These are phyloP conservation scores for Bremia lactucae DNA, from an alignment of 352 stramenopile species.

Conservation along the genomic window DNA sequence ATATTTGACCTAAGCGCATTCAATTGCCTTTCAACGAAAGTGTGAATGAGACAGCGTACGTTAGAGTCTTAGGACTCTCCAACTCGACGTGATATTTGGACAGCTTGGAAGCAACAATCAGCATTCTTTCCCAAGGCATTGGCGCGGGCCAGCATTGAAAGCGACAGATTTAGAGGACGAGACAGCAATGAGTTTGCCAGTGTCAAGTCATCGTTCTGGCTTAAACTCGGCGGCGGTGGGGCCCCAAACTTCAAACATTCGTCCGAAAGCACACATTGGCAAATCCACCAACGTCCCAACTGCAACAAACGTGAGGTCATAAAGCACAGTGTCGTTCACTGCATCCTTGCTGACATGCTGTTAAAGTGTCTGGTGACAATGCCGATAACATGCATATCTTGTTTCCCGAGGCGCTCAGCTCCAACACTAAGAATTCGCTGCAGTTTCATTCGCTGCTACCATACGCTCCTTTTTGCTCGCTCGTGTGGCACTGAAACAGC, in stretches of 20 bases:
- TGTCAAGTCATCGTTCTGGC: slow-evolving; percentile 57
- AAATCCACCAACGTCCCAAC: slow-evolving; percentile 23
- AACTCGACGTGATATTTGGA: slow-evolving; percentile 48
- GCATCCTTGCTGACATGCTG: slow-evolving; percentile 17
- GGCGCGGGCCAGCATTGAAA: slow-evolving; percentile 61
- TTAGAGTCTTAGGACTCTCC: slow-evolving; percentile 24
- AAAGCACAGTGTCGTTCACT: slow-evolving; percentile 18
- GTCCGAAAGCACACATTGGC: slow-evolving; percentile 39
- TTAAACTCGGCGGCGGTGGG: slow-evolving; percentile 41
- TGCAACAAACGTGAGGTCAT: slow-evolving; percentile 49
- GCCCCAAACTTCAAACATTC: slow-evolving; percentile 50
- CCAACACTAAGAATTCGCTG: slow-evolving; percentile 26
- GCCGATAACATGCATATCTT: slow-evolving; percentile 24
- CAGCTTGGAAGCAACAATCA: slow-evolving; percentile 46
- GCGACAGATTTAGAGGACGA: slow-evolving; percentile 53
- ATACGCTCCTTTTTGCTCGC: too few relatives aligned
- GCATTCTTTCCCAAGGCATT: slow-evolving; percentile 61
- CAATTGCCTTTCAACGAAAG: slow-evolving; percentile 32
- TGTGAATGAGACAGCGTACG: slow-evolving; percentile 46
- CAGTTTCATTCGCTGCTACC: too few relatives aligned
- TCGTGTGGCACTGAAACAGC: too few relatives aligned
- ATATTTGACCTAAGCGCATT: too few relatives aligned
- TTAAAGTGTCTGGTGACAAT: slow-evolving; percentile 31
- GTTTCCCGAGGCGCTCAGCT: slow-evolving; percentile 21
- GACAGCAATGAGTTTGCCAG: slow-evolving; percentile 17